Conservation (phyloP, 768 basidiomycete genomes). For the Kwoniella bestiolae region DNA sequence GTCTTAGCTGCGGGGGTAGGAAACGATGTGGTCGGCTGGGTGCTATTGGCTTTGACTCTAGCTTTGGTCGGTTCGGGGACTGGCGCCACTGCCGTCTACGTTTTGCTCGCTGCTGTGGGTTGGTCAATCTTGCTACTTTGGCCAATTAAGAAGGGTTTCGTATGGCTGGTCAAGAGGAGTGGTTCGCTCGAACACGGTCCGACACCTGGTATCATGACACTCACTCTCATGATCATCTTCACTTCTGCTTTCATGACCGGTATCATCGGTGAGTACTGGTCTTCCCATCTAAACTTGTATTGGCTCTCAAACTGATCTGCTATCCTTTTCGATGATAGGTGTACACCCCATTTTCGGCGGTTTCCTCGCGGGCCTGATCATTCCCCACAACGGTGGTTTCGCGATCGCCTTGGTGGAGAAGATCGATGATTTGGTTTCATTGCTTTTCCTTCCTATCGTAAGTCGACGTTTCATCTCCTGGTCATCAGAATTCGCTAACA, state of each 20-base stretch:
- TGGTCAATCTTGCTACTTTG: constrained; percentile 71
- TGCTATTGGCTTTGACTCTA: constrained; percentile 79
- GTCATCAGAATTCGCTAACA: not conserved
- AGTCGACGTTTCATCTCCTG: constrained; percentile 41
- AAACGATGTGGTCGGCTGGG: constrained; percentile 79
- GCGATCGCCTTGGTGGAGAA: constrained; percentile 80
- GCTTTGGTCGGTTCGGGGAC: constrained; percentile 78
- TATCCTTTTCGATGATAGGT: constrained; percentile 30
- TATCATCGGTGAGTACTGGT: constrained; percentile 68
- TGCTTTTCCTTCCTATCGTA: constrained; percentile 77
- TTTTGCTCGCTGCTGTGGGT: constrained; percentile 71
- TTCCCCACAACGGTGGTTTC: constrained; percentile 81
- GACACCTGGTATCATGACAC: constrained; percentile 74
- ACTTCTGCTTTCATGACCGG: constrained; percentile 81
- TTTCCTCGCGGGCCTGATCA: constrained; percentile 78
- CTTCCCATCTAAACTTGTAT: too few species aligned
- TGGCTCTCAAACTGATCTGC: too few species aligned
- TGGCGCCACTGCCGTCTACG: constrained; percentile 77
- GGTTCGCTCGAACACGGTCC: constrained; percentile 77
- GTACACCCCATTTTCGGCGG: constrained; percentile 68
- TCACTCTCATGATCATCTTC: constrained; percentile 75
- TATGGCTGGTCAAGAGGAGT: constrained; percentile 69
- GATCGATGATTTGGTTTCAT: constrained; percentile 81
- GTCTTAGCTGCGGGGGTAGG: constrained; percentile 83
- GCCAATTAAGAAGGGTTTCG: constrained; percentile 68